These are phyloP conservation scores for Pythium rhizo-oryzae DNA, from an alignment of 352 stramenopile genomes.

Conservation along the genomic window DNA sequence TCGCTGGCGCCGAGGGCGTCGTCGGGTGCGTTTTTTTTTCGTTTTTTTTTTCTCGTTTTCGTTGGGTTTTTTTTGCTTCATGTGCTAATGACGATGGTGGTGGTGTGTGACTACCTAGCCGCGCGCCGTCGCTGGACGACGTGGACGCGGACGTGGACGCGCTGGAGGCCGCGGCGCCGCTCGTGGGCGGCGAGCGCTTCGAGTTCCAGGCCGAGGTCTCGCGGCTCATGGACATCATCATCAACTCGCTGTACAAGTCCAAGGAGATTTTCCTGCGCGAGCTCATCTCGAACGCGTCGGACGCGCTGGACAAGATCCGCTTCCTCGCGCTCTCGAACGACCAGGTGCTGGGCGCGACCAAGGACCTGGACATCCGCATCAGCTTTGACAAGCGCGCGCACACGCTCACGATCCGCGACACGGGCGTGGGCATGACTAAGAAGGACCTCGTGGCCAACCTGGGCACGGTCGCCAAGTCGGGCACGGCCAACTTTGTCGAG, in stretches of 20 bases:
- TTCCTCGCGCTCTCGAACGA: slow-evolving; percentile 96
- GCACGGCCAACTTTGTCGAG: slow-evolving; percentile 99
- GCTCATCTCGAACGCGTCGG: slow-evolving; percentile 99
- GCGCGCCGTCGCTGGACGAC: slow-evolving; percentile 36
- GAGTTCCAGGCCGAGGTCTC: slow-evolving; percentile 97
- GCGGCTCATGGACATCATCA: slow-evolving; percentile 99
- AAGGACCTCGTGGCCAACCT: slow-evolving; percentile 97
- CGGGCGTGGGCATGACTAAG: slow-evolving; percentile 99
- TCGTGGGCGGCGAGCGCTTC: slow-evolving; percentile 77
- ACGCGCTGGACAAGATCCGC: slow-evolving; percentile 99
- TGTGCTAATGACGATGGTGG: background rate
- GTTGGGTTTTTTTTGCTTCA: background rate
- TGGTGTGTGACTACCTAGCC: background rate
- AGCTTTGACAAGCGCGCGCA: slow-evolving; percentile 95
- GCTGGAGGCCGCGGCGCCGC: slow-evolving; percentile 44
- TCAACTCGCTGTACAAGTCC: slow-evolving; percentile 98
- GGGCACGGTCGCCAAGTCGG: slow-evolving; percentile 98
- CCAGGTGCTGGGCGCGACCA: slow-evolving; percentile 57
- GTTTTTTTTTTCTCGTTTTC: background rate
- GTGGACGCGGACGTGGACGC: slow-evolving; percentile 38
- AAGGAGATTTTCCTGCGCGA: slow-evolving; percentile 99
- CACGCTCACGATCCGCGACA: slow-evolving; percentile 98
- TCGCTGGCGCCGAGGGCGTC: slow-evolving; percentile 16
- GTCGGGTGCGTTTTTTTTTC: slow-evolving; percentile 22
- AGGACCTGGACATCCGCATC: slow-evolving; percentile 97